A percentile compares a stretch with the other conserved stretches of the same genome.
Conservation (phyloP, 441 rosid genomes). For the Jatropha multifida region DNA sequence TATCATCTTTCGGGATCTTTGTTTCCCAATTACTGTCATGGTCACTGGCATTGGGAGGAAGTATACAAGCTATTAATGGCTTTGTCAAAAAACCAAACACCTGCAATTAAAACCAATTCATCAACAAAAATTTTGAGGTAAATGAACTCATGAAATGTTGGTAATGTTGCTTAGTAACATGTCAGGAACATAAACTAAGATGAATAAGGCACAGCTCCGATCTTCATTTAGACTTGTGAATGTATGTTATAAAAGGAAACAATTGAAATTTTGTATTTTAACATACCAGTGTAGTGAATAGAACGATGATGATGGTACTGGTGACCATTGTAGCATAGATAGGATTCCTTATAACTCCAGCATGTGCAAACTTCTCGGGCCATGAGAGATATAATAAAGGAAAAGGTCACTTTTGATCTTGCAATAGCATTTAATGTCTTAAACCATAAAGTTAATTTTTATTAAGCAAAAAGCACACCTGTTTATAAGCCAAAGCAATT, state of each 20-base stretch:
- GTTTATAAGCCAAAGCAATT: constrained; percentile 86
- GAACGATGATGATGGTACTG: constrained; percentile 67
- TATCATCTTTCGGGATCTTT: constrained; percentile 50
- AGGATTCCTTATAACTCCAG: constrained; percentile 72
- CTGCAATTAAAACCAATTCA: constrained; percentile 35
- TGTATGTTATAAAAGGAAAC: background rate
- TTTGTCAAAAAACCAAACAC: constrained; percentile 86
- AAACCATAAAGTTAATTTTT: background rate
- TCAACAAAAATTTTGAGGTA: background rate
- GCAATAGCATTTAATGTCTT: background rate
- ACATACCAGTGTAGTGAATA: constrained; percentile 76
- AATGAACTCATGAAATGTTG: background rate
- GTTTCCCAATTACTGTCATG: constrained; percentile 28
- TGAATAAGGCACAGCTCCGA: background rate
- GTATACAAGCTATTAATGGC: constrained; percentile 57
- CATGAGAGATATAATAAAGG: constrained; percentile 2
- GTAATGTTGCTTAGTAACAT: background rate
- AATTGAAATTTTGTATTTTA: background rate
- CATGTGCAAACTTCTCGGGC: constrained; percentile 64
- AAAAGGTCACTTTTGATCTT: background rate
- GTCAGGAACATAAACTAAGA: background rate
- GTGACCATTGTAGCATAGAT: constrained; percentile 74
- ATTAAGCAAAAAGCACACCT: constrained; percentile 39
- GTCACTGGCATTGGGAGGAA: constrained; percentile 42
- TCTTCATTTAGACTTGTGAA: background rate